Conservation (phyloP, 768 basidiomycete genomes). For the Boletus rubescentipes region DNA sequence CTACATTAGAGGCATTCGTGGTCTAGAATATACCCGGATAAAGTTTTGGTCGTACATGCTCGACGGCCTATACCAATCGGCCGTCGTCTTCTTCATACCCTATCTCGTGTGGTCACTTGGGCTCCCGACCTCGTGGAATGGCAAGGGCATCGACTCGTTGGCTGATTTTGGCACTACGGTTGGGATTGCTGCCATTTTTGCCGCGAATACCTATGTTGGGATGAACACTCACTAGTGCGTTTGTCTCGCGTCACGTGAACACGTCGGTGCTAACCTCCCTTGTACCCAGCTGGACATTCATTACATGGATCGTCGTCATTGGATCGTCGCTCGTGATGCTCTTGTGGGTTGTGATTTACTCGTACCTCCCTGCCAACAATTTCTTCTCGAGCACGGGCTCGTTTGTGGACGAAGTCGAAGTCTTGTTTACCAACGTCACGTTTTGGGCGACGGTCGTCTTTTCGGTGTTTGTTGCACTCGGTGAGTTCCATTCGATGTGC, state of each 20-base stretch:
- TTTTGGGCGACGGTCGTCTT: slow-evolving; percentile 85
- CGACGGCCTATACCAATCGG: slow-evolving; percentile 93
- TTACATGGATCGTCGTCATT: slow-evolving; percentile 80
- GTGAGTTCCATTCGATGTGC: slow-evolving; percentile 37
- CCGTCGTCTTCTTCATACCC: slow-evolving; percentile 83
- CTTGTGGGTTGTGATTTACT: slow-evolving; percentile 88
- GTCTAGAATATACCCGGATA: slow-evolving; percentile 85
- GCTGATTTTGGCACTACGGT: slow-evolving; percentile 93
- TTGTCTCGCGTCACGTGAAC: no score
- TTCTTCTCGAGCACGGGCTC: slow-evolving; percentile 73
- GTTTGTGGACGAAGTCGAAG: slow-evolving; percentile 68
- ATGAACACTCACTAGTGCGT: slow-evolving; percentile 82
- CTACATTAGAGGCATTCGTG: slow-evolving; percentile 92
- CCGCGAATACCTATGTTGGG: slow-evolving; percentile 89
- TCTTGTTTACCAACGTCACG: slow-evolving; percentile 73
- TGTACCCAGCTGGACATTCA: slow-evolving; percentile 66
- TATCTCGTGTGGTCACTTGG: slow-evolving; percentile 72
- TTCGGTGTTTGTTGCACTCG: slow-evolving; percentile 67
- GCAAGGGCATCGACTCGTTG: slow-evolving; percentile 73
- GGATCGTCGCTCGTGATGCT: slow-evolving; percentile 82
- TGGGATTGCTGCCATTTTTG: slow-evolving; percentile 80
- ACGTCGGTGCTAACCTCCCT: slow-evolving; percentile 7
- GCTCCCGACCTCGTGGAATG: slow-evolving; percentile 69
- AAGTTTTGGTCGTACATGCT: slow-evolving; percentile 97
- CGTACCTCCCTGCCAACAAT: slow-evolving; percentile 67